Conservation (phyloP, 2,329 filamentous ascomycete genomes). For the Aspergillus carbonarius region DNA sequence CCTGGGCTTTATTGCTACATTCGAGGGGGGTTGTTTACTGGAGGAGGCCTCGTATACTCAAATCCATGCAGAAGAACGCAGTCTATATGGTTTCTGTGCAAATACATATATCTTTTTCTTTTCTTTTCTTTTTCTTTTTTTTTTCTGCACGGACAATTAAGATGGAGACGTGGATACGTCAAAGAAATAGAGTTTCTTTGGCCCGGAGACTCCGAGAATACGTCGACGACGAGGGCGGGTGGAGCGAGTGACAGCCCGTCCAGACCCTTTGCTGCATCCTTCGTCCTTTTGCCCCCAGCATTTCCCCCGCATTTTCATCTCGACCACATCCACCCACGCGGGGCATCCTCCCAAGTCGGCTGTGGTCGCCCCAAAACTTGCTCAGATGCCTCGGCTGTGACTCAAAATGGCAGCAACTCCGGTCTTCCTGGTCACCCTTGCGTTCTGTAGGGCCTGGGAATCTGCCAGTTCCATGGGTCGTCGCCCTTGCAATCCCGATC, state of each 20-base stretch:
- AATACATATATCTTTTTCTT: too few relatives aligned
- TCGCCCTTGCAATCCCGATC: background rate
- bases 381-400: constrained; percentile 30
- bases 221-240: background rate
- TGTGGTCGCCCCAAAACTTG: constrained; percentile 6
- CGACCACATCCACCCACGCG: constrained; percentile 9
- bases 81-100: background rate
- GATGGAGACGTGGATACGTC: background rate
- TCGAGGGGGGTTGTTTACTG: background rate
- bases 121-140: too few relatives aligned
- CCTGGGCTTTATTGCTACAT: background rate
- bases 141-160: background rate
- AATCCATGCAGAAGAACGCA: background rate
- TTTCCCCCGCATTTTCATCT: constrained; percentile 9
- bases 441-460: constrained; percentile 7
- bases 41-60: background rate
- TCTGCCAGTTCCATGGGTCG: background rate
- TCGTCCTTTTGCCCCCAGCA: constrained; percentile 25
- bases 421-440: constrained; percentile 17
- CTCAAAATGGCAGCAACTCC: constrained; percentile 14
- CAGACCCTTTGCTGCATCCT: constrained; percentile 11
- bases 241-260: background rate
- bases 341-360: constrained; percentile 6
- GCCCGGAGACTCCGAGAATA: background rate
- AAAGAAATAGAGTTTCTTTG: background rate